phyloP scores from a whole-genome alignment of 192 early-diverging fungal species.

The Oehlia diaphana region DNA sequence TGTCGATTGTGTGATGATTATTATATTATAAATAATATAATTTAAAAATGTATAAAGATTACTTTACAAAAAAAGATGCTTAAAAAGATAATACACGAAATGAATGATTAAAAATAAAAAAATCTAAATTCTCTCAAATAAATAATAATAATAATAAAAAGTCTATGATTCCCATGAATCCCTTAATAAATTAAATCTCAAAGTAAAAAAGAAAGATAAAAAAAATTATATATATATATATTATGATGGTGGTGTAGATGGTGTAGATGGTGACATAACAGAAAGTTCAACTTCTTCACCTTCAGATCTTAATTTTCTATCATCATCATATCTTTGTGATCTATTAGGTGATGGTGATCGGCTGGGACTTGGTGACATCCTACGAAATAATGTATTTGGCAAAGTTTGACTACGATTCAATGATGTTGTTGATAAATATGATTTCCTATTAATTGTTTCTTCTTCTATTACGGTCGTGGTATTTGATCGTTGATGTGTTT shows the following conservation, averaged over 20 bases:
- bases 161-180: too few relatives aligned
- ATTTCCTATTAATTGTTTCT: background rate
- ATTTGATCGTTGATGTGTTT: background rate
- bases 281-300: slow-evolving; percentile 25
- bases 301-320: background rate
- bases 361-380: background rate
- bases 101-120: background rate
- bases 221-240: too few relatives aligned
- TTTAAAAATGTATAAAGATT: background rate
- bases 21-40: too few relatives aligned
- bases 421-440: background rate
- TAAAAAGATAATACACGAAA: background rate
- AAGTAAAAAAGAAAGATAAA: too few relatives aligned
- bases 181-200: too few relatives aligned
- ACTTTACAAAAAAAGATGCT: background rate
- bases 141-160: too few relatives aligned
- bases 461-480: background rate
- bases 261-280: background rate
- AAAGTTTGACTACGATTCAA: slow-evolving; percentile 19
- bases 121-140: too few relatives aligned
- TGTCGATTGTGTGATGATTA: too few relatives aligned
- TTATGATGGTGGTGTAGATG: background rate
- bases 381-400: slow-evolving; percentile 6
- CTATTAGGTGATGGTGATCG: background rate
- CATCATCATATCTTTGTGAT: background rate